Evolutionary conservation across 1,284 basidiomycete genomes (phyloP), one percentile per base, ranked within the genome.

Genomic region (Boletus sp.): DNA sequence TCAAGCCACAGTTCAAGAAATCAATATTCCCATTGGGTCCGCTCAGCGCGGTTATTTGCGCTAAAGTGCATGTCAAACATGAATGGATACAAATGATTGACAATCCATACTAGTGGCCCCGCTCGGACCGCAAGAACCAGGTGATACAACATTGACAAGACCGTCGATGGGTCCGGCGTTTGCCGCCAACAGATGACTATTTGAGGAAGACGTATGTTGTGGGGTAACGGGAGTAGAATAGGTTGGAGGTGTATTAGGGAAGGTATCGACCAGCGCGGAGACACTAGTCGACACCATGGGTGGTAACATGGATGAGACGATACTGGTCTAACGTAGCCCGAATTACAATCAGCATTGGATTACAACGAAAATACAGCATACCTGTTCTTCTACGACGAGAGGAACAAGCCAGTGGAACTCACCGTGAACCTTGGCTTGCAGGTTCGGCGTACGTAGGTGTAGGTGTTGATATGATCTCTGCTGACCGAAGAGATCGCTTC

Each of bases 1-100:
- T 74, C 61, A 93, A 69, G 52, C 89, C 91, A 67, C 92, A 94
- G 75, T 92, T 92, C 65, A 95, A 73, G 84, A 86, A 94, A 61
- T 84, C 78, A 55, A 89, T 81, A 62, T 77, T 72, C 24, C 92
- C 92, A 71, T 94, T 94, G 27, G 92, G 91, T 20, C 86, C 85
- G 53, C 75, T 73, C 24, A 76, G 73, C 8, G 73, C 67, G 5
- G 82, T 84, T 56, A 80, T 73, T 33, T 81, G 62, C 63, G 68
- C 86, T 88, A 63, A 16, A 44, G 37, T 45, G 36, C 22, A 29
- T 20, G 36, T 57, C 35, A 41, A 59, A 51, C 16, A 52, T 16
- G 45, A 53, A 39, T 33, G 55, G 47, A 27, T 48, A 31, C 36
- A 36, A 33, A 52, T 37, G 20, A 18, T 36, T 8, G 41, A 53